phyloP scores from a whole-genome alignment of 768 basidiomycete species.

The Rhizopogon salebrosus region DNA sequence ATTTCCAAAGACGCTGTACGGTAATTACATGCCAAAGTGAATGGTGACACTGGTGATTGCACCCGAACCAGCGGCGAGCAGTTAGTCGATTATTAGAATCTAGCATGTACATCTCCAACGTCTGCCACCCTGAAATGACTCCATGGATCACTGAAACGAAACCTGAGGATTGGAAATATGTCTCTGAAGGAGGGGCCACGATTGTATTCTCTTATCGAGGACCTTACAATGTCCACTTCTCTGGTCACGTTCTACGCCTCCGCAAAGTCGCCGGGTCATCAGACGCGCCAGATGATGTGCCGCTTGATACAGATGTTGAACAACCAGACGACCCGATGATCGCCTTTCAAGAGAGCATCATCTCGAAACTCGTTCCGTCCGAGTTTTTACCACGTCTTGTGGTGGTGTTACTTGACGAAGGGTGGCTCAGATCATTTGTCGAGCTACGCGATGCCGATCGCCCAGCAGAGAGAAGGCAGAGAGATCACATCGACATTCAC shows the following conservation, averaged over 20 bases:
- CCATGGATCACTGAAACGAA: slow-evolving; percentile 20
- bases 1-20: no score
- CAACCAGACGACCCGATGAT: slow-evolving; percentile 31
- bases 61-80: no score
- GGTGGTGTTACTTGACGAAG: slow-evolving; percentile 36
- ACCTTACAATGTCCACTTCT: slow-evolving; percentile 41
- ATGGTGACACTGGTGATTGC: no score
- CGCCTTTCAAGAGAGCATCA: slow-evolving; percentile 59
- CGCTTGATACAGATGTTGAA: background rate
- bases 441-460: slow-evolving; percentile 42
- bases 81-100: background rate
- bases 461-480: slow-evolving; percentile 48
- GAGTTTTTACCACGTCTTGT: slow-evolving; percentile 55
- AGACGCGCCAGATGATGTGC: background rate
- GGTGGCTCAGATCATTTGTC: slow-evolving; percentile 60
- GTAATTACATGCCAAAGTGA: no score
- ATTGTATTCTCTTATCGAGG: slow-evolving; percentile 84
- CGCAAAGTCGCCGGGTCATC: slow-evolving; percentile 43
- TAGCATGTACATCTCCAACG: background rate
- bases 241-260: slow-evolving; percentile 70
- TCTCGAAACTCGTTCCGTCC: slow-evolving; percentile 58
- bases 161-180: slow-evolving; percentile 70
- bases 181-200: slow-evolving; percentile 90
- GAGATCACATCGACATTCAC: slow-evolving; percentile 54
- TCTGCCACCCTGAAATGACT: slow-evolving; percentile 6